Conservation (phyloP, 768 basidiomycete genomes). For the Xerocomellus dryophilus region DNA sequence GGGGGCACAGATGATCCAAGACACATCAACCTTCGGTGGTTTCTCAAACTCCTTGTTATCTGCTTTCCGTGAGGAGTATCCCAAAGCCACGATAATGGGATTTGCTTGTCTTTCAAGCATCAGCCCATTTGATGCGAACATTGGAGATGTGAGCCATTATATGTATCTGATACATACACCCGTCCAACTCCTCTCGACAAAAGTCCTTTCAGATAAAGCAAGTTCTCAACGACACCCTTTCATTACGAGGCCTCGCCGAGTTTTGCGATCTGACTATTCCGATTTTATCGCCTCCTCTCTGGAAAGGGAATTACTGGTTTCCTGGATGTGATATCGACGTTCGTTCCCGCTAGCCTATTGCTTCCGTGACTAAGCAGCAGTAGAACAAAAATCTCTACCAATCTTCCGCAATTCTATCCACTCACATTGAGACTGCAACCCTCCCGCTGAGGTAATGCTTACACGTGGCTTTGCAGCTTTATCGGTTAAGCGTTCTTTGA, state of each 20-base stretch:
- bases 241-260: conserved; percentile 49
- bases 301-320: conserved; percentile 37
- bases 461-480: background rate
- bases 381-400: conserved; percentile 43
- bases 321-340: conserved; percentile 18
- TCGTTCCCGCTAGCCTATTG: conserved; percentile 8
- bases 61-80: conserved; percentile 63
- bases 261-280: conserved; percentile 50
- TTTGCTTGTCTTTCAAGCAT: conserved; percentile 57
- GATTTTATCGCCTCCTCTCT: conserved; percentile 42
- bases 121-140: conserved; percentile 31
- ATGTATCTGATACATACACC: background rate
- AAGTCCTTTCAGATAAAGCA: conserved; percentile 40
- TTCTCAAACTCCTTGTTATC: conserved; percentile 60
- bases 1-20: conserved; percentile 70
- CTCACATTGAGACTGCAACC: conserved; percentile 57
- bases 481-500: background rate
- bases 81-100: conserved; percentile 55
- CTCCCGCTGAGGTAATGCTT: conserved; percentile 53
- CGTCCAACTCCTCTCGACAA: background rate
- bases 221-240: conserved; percentile 62
- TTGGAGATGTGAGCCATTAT: conserved; percentile 43
- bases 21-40: conserved; percentile 60
- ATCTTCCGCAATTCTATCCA: conserved; percentile 55
- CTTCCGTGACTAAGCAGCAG: conserved; percentile 7